Percentiles rank a stretch among this genome's conserved stretches.
Conservation (phyloP, 306 rosid genomes). For the Arachis hypogaea region DNA sequence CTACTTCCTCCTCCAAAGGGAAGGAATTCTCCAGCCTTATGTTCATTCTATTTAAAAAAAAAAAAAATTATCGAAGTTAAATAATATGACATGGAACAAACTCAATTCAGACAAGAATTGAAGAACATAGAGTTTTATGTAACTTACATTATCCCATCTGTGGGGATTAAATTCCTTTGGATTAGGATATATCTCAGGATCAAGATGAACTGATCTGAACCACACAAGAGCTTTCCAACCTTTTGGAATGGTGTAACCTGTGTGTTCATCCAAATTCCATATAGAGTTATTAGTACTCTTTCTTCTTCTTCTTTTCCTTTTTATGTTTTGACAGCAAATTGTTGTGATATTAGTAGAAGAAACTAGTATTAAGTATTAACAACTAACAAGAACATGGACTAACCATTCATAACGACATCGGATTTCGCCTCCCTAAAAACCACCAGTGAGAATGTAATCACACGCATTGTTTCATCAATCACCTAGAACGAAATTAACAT, state of each 20-base stretch:
- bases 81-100: not conserved
- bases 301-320: too few relatives aligned
- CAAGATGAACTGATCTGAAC: conserved; percentile 84
- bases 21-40: conserved; percentile 78
- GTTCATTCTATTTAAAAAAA: conserved; percentile 44
- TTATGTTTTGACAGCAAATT: not conserved
- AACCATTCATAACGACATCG: conserved; percentile 71
- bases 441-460: conserved; percentile 71
- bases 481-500: conserved; percentile 45
- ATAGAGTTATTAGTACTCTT: too few relatives aligned
- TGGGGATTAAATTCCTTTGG: conserved; percentile 80
- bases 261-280: conserved; percentile 12
- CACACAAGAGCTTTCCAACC: conserved; percentile 90
- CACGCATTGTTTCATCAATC: conserved; percentile 85
- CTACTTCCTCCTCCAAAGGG: conserved; percentile 91
- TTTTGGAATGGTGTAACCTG: conserved; percentile 81
- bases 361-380: not conserved
- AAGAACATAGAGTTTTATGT: not conserved
- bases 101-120: not conserved
- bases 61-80: conserved; percentile 20
- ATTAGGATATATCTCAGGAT: conserved; percentile 76
- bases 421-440: conserved; percentile 85
- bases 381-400: conserved; percentile 30
- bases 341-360: conserved; percentile 19
- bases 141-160: conserved; percentile 87